Percentiles rank a stretch among this genome's conserved stretches.
Evolutionary conservation across 441 rosid species (phyloP).

Genomic region (Adansonia rubrostipa): DNA sequence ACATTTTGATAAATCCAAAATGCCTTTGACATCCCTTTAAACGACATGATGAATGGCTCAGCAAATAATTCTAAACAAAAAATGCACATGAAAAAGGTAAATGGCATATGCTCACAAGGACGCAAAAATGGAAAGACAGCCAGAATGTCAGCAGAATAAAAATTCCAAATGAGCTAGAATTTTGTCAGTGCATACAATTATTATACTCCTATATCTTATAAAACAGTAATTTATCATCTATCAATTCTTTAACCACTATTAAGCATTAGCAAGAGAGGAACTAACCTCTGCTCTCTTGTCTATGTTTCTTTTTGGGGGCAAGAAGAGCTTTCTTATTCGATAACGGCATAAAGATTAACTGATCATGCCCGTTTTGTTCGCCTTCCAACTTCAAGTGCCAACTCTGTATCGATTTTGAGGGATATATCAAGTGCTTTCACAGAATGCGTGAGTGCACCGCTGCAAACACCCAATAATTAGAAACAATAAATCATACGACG

Average conservation of each 20-base stretch:
- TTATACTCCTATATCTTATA: neutral
- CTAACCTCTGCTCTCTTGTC: neutral
- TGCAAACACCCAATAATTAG: conserved; percentile 39
- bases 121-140: too few relatives aligned
- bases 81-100: too few relatives aligned
- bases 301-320: neutral
- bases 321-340: neutral
- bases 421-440: conserved; percentile 93
- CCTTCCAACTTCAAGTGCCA: conserved; percentile 89
- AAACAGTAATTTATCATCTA: neutral
- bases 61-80: neutral
- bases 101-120: too few relatives aligned
- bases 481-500: neutral
- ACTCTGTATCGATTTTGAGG: conserved; percentile 86
- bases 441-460: conserved; percentile 91
- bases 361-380: conserved; percentile 78
- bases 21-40: neutral
- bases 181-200: neutral
- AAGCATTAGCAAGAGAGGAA: neutral
- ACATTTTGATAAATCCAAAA: neutral
- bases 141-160: too few relatives aligned
- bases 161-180: neutral
- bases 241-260: conserved; percentile 1
- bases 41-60: neutral
- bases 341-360: neutral